Base-by-base conservation (phyloP, 306 rosid genomes). In the Hylodesmum podocarpum region DNA sequence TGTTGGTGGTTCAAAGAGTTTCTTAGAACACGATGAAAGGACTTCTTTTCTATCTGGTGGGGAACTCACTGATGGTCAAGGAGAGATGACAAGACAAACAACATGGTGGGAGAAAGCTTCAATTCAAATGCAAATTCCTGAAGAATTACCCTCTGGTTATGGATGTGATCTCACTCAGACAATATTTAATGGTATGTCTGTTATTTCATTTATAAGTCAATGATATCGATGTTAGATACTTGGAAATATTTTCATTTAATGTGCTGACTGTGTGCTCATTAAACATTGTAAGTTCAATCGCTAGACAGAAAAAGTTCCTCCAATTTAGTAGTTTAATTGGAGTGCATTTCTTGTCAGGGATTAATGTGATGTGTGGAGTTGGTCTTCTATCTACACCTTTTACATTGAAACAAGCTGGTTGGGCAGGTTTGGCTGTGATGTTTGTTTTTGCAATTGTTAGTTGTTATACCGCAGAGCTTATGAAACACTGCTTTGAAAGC, bases 131-230 rank as follows among this genome's bases (percentile, higher is more conserved):
- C 96, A 88, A 18, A 46, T 69, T 44, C 84, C 88, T 59, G 91
- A 89, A 53, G 96, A 88, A 82, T 41, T 84, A 3, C 84, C 96
- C 2, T n/a, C 76, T 88, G 85, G 73, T 41, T 85, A 82, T 66
- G 97, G 91, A 11, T 93, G 97, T 76, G 91, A 84, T 84, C 80
- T 93, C 76, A 88, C 91, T 72, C 96, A 93, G 82, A 93, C 98
- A 33, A 72, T 93, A 68, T 91, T 93, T 73, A 93, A 93, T 73
- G 96, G 98, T 90, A 70, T 72, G 39, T 57, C 3, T 29, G 14
- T 5, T 58, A 24, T 11, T 54, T 54, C 33, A 13, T 50, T n/a
- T 57, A 28, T 43, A 21, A 47, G 10, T 73, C 58, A 18, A 8
- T 27, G n/a, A 44, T n/a, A 59, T 43, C 19, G 22, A 6, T 33